These are phyloP conservation scores for Coemansia sp. DNA, from an alignment of 192 early-diverging fungal genomes.

Conservation along the genomic window DNA sequence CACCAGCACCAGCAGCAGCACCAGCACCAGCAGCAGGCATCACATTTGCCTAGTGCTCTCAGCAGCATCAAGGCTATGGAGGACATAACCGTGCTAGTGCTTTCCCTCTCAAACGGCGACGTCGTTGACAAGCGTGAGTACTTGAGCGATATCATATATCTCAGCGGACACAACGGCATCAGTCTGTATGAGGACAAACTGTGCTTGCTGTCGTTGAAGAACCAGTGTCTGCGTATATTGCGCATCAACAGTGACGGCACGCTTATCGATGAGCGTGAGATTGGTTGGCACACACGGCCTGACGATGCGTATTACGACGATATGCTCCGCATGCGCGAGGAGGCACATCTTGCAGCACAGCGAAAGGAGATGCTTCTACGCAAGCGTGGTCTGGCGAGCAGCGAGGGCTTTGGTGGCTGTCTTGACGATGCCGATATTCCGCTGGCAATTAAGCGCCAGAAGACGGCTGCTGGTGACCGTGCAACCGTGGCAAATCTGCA, in stretches of 20 bases:
- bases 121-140: constrained; percentile 44
- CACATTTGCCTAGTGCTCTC: constrained; percentile 26
- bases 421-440: constrained; percentile 24
- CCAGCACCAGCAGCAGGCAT: not conserved
- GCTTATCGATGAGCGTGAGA: constrained; percentile 36
- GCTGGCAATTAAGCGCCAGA: constrained; percentile 19
- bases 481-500: not conserved
- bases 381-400: constrained; percentile 1
- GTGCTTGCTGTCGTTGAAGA: constrained; percentile 46
- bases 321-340: constrained; percentile 27
- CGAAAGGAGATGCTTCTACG: constrained; percentile 9
- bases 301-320: constrained; percentile 46
- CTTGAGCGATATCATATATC: constrained; percentile 38
- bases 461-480: not conserved
- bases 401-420: constrained; percentile 14
- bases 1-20: constrained; percentile 3
- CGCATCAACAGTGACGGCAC: constrained; percentile 29
- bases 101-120: constrained; percentile 27
- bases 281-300: constrained; percentile 50
- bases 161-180: constrained; percentile 49
- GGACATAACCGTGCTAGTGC: constrained; percentile 43
- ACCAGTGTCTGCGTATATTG: constrained; percentile 51
- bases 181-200: constrained; percentile 43
- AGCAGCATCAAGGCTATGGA: constrained; percentile 39
- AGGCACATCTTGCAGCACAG: not conserved